Evolutionary conservation across 208 protist genomes (phyloP).

Genomic region (Zelonia costaricensis): DNA sequence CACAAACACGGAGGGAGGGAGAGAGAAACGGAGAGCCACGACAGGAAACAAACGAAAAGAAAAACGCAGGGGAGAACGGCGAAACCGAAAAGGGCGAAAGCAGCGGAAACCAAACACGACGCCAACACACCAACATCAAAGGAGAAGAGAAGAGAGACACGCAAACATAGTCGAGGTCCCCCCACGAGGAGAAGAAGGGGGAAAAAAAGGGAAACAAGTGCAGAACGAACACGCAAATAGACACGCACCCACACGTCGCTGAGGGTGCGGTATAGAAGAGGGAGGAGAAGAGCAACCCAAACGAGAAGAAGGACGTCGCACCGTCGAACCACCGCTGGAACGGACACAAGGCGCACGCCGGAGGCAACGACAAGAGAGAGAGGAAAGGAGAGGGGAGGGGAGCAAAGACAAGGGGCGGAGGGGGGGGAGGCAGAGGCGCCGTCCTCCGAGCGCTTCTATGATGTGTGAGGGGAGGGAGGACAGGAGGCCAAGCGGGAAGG

Average conservation of each 20-base stretch:
- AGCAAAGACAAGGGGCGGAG: constrained; percentile 3
- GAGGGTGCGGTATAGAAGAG: background rate
- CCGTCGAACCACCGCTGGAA: background rate
- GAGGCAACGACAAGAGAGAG: background rate
- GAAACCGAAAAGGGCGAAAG: background rate
- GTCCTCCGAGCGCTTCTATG: too few relatives aligned
- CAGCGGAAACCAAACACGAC: background rate
- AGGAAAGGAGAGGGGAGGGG: constrained; percentile 3
- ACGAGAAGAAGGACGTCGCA: background rate
- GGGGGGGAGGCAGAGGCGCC: too few relatives aligned
- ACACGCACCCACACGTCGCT: background rate
- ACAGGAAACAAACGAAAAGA: too few relatives aligned
- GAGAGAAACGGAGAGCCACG: too few relatives aligned
- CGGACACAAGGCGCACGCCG: background rate
- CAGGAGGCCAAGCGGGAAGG: too few relatives aligned
- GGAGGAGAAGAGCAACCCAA: background rate
- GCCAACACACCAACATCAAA: background rate
- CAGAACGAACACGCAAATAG: background rate
- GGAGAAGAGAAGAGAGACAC: background rate
- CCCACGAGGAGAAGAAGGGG: too few relatives aligned
- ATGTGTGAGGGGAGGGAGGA: too few relatives aligned
- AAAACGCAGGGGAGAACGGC: too few relatives aligned
- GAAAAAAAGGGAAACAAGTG: constrained; percentile 5
- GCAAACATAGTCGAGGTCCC: too few relatives aligned
- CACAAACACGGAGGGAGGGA: background rate